A percentile compares a stretch with the other conserved stretches of the same genome.
These are phyloP conservation scores for Sergeia podlipaevii DNA, from an alignment of 208 protist species.

Conservation along the genomic window DNA sequence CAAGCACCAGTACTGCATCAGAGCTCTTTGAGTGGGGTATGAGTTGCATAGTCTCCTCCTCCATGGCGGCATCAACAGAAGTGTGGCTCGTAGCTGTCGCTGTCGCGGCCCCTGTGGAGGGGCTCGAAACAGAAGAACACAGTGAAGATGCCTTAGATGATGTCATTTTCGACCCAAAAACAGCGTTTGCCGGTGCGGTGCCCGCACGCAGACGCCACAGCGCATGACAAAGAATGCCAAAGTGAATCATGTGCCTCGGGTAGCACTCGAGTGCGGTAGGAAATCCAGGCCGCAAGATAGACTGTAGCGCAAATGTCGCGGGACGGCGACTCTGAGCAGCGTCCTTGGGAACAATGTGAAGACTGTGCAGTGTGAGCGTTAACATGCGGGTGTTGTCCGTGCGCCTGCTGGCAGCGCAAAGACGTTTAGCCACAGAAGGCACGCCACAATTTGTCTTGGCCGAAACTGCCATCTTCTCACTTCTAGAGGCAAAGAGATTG, in stretches of 20 bases:
- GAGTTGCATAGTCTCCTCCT: not conserved
- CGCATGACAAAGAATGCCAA: slow-evolving; percentile 46
- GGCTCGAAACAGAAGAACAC: too few relatives aligned
- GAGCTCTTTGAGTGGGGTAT: slow-evolving; percentile 15
- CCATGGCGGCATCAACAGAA: not conserved
- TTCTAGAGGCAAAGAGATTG: not conserved
- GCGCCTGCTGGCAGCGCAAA: too few relatives aligned
- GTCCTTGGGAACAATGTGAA: slow-evolving; percentile 48
- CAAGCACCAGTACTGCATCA: slow-evolving; percentile 64
- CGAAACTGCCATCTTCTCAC: not conserved
- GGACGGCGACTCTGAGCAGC: slow-evolving; percentile 11
- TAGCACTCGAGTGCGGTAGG: slow-evolving; percentile 62
- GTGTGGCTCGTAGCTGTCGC: not conserved
- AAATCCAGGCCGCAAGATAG: slow-evolving; percentile 38
- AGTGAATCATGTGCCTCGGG: slow-evolving; percentile 72
- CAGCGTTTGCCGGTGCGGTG: not conserved
- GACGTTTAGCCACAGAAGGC: not conserved
- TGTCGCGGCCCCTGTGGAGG: not conserved
- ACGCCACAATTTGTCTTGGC: not conserved
- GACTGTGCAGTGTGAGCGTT: slow-evolving; percentile 26
- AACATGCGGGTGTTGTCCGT: too few relatives aligned
- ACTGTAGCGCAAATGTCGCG: slow-evolving; percentile 61
- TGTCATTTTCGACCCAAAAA: not conserved
- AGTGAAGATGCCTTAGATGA: not conserved
- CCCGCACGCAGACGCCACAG: slow-evolving; percentile 33